Base-by-base conservation (phyloP, 805 yeast genomes). In the Candida sakaeoensis region DNA sequence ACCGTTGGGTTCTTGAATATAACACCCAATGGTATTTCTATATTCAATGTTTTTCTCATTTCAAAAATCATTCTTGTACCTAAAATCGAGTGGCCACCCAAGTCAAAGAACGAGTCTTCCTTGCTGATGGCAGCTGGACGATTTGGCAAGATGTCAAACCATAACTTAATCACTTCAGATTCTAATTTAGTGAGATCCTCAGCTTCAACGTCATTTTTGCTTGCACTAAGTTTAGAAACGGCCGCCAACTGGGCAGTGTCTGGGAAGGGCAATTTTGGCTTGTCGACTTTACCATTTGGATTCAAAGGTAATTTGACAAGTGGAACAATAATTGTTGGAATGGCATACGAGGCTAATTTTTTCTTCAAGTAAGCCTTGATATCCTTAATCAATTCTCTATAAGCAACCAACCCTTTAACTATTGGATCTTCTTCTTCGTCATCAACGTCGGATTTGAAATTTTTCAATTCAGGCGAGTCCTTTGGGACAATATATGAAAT, bases 231-330 rank as follows among this genome's bases (percentile, higher is more conserved):
- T 45, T 69, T 64, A 9, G 95, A 79, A 33, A 88, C 96, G 13
- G 80, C 72, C 23, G 82, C 79, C 47, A 93, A 70, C 64, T 91
- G 96, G 13, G 84, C 91, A 17, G 85, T 75, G 42, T 87, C 87
- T 40, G 99, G 99, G 77, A 85, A 88, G 33, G 96, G 98, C 45
- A 93, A 70, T 55, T 91, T 89, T 26, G 98, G 98, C 68, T 93
- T 93, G 68, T 93, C 99, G 43, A 93, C 88, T 64, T 93, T 93
- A 52, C 99, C 99, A 60, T 93, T 93, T 44, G 99, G 99, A 65
- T 93, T 93, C 63, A 93, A 72, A 18, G 99, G 99, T 57, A 93
- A 66, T 53, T 80, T 82, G 18, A 76, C 72, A 68, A 95, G 72
- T 12, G 97, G 97, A 36, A 93, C 91, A 54, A 93, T 81, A 25